phyloP scores from a whole-genome alignment of 345 rosid genomes.

The Citrus sp. region DNA sequence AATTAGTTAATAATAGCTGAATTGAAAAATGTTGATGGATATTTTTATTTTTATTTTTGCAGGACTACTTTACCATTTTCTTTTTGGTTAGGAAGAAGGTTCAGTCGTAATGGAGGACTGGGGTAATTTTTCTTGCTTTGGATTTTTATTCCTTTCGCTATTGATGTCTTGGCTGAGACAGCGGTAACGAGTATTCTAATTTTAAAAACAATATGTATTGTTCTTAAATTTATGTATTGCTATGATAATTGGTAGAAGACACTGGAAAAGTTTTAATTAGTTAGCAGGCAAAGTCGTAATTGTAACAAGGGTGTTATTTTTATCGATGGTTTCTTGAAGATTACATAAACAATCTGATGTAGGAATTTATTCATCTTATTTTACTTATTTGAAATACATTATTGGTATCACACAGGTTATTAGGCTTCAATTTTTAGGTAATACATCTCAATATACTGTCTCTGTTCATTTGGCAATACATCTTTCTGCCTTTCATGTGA shows the following conservation, averaged over 20 bases:
- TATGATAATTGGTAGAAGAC: neutral
- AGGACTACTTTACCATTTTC: neutral
- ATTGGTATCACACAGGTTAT: neutral
- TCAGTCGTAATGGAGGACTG: constrained; percentile 35
- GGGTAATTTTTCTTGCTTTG: constrained; percentile 28
- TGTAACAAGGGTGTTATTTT: neutral
- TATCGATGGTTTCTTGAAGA: neutral
- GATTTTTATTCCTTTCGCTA: neutral
- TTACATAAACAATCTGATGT: neutral
- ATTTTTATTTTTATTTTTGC: neutral
- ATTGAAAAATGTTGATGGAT: neutral
- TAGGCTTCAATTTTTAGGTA: neutral
- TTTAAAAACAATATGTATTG: neutral
- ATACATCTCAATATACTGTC: no score
- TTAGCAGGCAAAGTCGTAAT: neutral
- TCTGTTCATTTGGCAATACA: neutral
- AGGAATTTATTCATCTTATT: neutral
- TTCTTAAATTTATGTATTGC: neutral
- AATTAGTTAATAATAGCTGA: neutral
- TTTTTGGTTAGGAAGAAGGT: neutral
- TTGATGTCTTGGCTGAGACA: neutral
- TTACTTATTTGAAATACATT: neutral
- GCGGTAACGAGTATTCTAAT: neutral
- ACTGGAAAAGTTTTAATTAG: neutral
- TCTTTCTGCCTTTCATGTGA: neutral